phyloP scores from a whole-genome alignment of 257 asterid species.

The Eustoma russellianum region DNA sequence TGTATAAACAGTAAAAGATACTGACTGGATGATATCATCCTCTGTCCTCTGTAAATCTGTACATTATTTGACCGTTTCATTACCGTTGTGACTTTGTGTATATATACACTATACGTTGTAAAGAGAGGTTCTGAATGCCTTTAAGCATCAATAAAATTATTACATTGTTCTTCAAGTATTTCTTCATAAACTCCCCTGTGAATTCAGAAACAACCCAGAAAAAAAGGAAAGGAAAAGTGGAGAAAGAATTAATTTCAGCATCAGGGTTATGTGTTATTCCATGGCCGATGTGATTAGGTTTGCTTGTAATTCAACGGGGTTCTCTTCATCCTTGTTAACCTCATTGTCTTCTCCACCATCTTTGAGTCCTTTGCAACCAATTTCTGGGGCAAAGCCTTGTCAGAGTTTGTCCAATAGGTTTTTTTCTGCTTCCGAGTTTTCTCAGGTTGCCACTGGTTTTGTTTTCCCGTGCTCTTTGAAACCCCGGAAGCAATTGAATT shows the following conservation, averaged over 20 bases:
- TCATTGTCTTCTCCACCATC: slow-evolving; percentile 32
- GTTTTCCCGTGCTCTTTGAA: slow-evolving; percentile 32
- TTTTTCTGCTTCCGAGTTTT: slow-evolving; percentile 29
- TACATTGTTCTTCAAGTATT: no score
- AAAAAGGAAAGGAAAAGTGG: background rate
- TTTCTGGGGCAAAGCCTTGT: slow-evolving; percentile 12
- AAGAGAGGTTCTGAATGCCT: no score
- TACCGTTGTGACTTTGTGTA: no score
- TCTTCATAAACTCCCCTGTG: background rate
- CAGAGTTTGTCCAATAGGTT: slow-evolving; percentile 20
- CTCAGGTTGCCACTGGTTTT: slow-evolving; percentile 25
- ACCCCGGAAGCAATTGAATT: slow-evolving; percentile 32
- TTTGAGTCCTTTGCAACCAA: slow-evolving; percentile 32
- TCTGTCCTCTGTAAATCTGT: no score
- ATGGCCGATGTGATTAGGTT: slow-evolving; percentile 59
- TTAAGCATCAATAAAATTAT: no score
- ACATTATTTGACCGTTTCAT: no score
- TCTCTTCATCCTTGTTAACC: slow-evolving; percentile 39
- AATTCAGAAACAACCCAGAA: background rate
- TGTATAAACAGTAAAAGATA: no score
- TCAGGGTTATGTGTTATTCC: slow-evolving; percentile 10
- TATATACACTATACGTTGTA: no score
- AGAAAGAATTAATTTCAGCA: background rate
- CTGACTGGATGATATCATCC: no score
- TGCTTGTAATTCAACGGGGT: slow-evolving; percentile 35